Percentiles rank a stretch among this genome's conserved stretches.
Evolutionary conservation across 208 protist species (phyloP).

Genomic region (Leishmania major): DNA sequence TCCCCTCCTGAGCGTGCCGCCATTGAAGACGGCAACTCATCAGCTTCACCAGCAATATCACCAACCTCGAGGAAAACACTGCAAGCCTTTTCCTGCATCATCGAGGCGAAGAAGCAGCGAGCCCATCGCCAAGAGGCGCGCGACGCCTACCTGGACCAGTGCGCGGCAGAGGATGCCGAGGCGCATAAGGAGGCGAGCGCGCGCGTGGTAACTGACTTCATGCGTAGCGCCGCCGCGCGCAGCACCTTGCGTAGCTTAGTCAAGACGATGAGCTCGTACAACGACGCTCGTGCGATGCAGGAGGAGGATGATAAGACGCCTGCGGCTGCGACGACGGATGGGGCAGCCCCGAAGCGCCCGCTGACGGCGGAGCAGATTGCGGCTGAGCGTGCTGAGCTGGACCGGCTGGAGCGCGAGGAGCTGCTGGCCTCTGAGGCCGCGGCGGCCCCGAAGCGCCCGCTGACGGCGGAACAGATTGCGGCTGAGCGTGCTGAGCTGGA

Average conservation of each 20-base stretch:
- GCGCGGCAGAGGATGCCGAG: slow-evolving; percentile 6
- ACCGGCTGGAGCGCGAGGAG: neutral
- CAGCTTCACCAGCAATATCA: neutral
- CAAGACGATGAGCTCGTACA: slow-evolving; percentile 13
- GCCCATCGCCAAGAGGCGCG: slow-evolving; percentile 12
- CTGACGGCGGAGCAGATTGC: slow-evolving; percentile 6
- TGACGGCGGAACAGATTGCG: slow-evolving; percentile 14
- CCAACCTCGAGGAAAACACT: neutral
- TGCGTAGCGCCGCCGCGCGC: slow-evolving; percentile 27
- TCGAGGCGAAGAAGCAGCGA: slow-evolving; percentile 27
- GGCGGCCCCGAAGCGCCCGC: neutral
- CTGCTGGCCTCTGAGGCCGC: neutral
- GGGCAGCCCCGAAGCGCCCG: neutral
- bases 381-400: neutral
- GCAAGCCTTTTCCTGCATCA: slow-evolving; percentile 1
- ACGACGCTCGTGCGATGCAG: slow-evolving; percentile 26
- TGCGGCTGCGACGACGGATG: neutral
- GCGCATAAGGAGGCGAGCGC: slow-evolving; percentile 23
- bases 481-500: slow-evolving; percentile 8
- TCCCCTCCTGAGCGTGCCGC: neutral
- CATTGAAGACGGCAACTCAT: neutral
- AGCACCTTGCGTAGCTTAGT: slow-evolving; percentile 9
- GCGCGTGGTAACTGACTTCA: slow-evolving; percentile 24
- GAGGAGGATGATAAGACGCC: slow-evolving; percentile 4
- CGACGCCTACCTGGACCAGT: slow-evolving; percentile 25